Evolutionary conservation across 148 eudicot genomes (phyloP).

Genomic region (Agrostemma githago): DNA sequence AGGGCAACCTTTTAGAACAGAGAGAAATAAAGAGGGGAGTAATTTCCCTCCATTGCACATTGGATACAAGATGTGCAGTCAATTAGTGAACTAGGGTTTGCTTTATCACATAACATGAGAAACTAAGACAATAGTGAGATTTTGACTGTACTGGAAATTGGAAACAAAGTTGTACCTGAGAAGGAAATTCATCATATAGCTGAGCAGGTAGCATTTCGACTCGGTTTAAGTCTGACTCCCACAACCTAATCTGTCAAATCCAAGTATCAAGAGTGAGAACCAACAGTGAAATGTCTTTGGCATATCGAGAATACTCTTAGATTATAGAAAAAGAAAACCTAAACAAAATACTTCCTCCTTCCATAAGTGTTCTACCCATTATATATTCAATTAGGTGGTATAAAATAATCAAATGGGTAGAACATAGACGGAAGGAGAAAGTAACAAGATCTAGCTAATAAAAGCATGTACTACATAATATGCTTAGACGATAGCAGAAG

Average conservation of each 20-base stretch:
- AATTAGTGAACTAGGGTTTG: neutral
- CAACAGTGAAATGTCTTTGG: neutral
- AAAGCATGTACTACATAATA: neutral
- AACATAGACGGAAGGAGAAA: too few relatives aligned
- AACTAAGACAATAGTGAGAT: neutral
- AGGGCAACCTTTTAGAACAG: too few relatives aligned
- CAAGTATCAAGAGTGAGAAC: constrained; percentile 8
- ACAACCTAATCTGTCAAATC: constrained; percentile 68
- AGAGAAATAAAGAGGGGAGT: too few relatives aligned
- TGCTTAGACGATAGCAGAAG: constrained; percentile 1
- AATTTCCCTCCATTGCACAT: too few relatives aligned
- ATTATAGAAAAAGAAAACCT: neutral
- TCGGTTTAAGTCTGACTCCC: constrained; percentile 92
- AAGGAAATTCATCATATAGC: constrained; percentile 70
- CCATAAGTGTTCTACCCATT: too few relatives aligned
- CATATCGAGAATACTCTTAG: neutral
- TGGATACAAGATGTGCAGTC: neutral
- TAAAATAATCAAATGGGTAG: too few relatives aligned
- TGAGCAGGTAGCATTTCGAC: constrained; percentile 73
- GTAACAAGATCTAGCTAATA: neutral
- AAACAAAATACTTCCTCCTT: too few relatives aligned
- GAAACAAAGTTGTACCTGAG: constrained; percentile 35
- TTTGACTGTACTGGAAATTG: neutral
- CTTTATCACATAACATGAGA: neutral
- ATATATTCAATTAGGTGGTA: too few relatives aligned